Conservation (phyloP, 2,329 filamentous ascomycete genomes). For the Ambrosiella cleistominuta region DNA sequence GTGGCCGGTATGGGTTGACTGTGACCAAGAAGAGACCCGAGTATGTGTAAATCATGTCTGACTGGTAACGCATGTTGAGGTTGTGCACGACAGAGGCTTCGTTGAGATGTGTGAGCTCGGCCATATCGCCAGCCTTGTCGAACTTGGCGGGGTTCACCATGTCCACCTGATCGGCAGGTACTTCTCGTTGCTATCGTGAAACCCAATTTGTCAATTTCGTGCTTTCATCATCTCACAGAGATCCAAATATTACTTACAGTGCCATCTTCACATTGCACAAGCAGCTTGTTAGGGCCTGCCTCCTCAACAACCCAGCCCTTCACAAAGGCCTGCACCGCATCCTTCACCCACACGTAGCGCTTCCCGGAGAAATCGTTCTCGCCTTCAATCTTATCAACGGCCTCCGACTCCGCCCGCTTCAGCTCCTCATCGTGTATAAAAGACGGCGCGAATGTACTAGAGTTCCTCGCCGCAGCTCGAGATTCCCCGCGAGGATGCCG, state of each 20-base stretch:
- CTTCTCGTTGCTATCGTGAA: conserved; percentile 55
- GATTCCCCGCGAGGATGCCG: conserved; percentile 40
- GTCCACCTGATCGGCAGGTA: conserved; percentile 74
- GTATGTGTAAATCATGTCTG: conserved; percentile 95
- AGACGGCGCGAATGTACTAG: conserved; percentile 80
- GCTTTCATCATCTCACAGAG: neutral
- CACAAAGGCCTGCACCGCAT: conserved; percentile 73
- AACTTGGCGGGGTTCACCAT: conserved; percentile 99
- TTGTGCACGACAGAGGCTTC: conserved; percentile 97
- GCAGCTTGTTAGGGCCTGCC: conserved; percentile 45
- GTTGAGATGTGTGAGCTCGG: conserved; percentile 92
- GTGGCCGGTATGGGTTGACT: conserved; percentile 85
- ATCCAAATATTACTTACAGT: conserved; percentile 39
- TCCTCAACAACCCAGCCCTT: conserved; percentile 87
- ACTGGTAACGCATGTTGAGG: conserved; percentile 81
- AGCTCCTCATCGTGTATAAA: conserved; percentile 85
- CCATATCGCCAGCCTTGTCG: conserved; percentile 98
- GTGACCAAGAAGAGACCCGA: conserved; percentile 93
- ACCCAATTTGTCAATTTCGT: conserved; percentile 14
- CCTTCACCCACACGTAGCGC: conserved; percentile 92
- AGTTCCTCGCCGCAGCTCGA: conserved; percentile 42
- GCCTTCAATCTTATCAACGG: conserved; percentile 65
- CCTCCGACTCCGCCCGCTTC: conserved; percentile 32
- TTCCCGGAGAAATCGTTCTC: conserved; percentile 98
- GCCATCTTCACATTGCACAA: conserved; percentile 89